Evolutionary conservation across 2,329 filamentous ascomycete species (phyloP), one percentile per base, ranked within the genome.

Genomic region (Calonectria fujianensis): DNA sequence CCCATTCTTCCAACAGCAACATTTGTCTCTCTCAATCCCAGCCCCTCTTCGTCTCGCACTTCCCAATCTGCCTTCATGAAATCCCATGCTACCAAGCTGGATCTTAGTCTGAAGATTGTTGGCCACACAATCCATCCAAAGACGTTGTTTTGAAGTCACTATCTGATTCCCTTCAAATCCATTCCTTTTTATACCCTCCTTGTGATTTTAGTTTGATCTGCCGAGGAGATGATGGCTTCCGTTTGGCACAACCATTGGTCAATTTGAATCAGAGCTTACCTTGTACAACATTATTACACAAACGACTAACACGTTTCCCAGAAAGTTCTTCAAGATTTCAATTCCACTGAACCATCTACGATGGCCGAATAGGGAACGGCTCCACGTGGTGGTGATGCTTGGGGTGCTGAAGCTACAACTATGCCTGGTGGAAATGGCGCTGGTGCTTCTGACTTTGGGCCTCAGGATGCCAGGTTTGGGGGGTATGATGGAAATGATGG

Each of bases 361-460:
- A 74, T 74, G 72, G 59, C 72, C 27, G 72, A 70, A 24, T 74
- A 65, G 66, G 59, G 31, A 65, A 50, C 59, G 59, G 57, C 66
- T 54, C 45, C 66, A 52, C 50, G 66, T 57, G 50, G 57, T n/a
- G 61, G 59, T 16, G 67, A 74, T 51, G 27, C 39, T 20, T 74
- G 69, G 69, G 65, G 57, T 6, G 64, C 51, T 31, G 73, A 50
- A 24, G 45, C 27, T n/a, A n/a, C 41, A 14, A 48, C 51, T 31
- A 35, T 24, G 10, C 29, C 67, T 24, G n/a, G 31, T 29, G 65
- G 73, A 70, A 35, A 52, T n/a, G 16, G 32, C 68, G 45, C n/a
- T 16, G 41, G 52, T 32, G 32, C 31, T 18, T 32, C 63, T 52
- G 29, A 27, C 11, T 50, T 29, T 29, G 50, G 37, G 24, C 57